Conservation (phyloP, 345 rosid genomes). For the Salix brachista region DNA sequence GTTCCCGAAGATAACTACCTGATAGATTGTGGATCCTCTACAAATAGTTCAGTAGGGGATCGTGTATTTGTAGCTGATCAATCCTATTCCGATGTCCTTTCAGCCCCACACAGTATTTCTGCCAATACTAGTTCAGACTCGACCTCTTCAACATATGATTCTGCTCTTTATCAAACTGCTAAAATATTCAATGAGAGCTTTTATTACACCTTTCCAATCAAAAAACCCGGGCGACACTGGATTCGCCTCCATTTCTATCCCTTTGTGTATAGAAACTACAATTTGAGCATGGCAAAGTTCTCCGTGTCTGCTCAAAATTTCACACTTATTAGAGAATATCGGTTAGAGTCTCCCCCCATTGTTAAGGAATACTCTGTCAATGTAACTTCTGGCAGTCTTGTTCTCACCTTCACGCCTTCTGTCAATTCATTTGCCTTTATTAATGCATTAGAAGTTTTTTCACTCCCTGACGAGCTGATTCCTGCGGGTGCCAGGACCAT, state of each 20-base stretch:
- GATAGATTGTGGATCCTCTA: conserved; percentile 64
- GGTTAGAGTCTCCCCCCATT: conserved; percentile 15
- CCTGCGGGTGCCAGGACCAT: conserved; percentile 41
- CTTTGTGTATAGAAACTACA: conserved; percentile 26
- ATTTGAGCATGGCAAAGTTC: conserved; percentile 59
- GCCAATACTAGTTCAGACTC: conserved; percentile 27
- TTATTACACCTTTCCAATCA: conserved; percentile 43
- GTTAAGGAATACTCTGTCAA: conserved; percentile 63
- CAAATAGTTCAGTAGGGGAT: conserved; percentile 35
- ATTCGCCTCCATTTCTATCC: conserved; percentile 78
- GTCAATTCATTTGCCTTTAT: conserved; percentile 54
- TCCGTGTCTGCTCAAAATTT: conserved; percentile 63
- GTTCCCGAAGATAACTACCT: conserved; percentile 45
- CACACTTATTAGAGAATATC: conserved; percentile 52
- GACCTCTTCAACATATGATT: conserved; percentile 20
- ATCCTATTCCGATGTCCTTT: conserved; percentile 6
- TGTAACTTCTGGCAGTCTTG: conserved; percentile 36
- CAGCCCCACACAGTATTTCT: not conserved
- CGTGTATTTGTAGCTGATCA: conserved; percentile 38
- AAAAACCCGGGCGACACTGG: conserved; percentile 52
- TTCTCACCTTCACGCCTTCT: conserved; percentile 48
- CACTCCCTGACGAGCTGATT: conserved; percentile 52
- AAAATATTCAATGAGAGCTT: conserved; percentile 45
- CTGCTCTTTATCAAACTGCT: conserved; percentile 54
- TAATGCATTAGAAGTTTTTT: conserved; percentile 70